Percentiles rank a stretch among this genome's conserved stretches.
These are phyloP conservation scores for Leishmania mexicana DNA, from an alignment of 208 protist species.

Conservation along the genomic window DNA sequence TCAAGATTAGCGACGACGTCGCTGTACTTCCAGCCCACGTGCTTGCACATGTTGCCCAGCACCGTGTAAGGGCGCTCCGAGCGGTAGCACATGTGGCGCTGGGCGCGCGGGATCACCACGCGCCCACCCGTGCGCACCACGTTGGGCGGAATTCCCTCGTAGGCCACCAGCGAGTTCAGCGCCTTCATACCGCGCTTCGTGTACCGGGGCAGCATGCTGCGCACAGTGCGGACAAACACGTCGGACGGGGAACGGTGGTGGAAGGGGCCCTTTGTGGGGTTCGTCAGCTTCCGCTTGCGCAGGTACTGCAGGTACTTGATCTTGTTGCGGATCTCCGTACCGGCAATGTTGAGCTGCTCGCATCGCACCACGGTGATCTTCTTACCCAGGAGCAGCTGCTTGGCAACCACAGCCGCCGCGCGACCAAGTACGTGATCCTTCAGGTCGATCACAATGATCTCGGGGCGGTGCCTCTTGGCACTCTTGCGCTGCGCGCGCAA, in stretches of 20 bases:
- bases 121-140: slow-evolving; percentile 66
- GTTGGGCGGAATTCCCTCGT: slow-evolving; percentile 84
- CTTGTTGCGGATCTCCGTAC: slow-evolving; percentile 98
- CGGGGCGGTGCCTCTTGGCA: slow-evolving; percentile 80
- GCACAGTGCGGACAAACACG: slow-evolving; percentile 96
- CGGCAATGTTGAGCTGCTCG: slow-evolving; percentile 97
- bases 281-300: slow-evolving; percentile 97
- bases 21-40: slow-evolving; percentile 91
- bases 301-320: slow-evolving; percentile 94
- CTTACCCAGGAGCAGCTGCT: slow-evolving; percentile 97
- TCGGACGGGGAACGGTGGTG: slow-evolving; percentile 97
- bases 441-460: slow-evolving; percentile 96
- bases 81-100: slow-evolving; percentile 79
- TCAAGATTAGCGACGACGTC: slow-evolving; percentile 83
- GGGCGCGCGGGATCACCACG: slow-evolving; percentile 73
- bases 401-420: slow-evolving; percentile 97
- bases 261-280: slow-evolving; percentile 97
- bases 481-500: slow-evolving; percentile 73
- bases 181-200: slow-evolving; percentile 84
- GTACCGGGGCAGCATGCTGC: slow-evolving; percentile 98
- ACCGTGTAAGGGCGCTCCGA: slow-evolving; percentile 80
- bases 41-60: slow-evolving; percentile 89
- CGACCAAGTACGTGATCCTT: slow-evolving; percentile 98
- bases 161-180: slow-evolving; percentile 74
- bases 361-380: slow-evolving; percentile 97